phyloP scores from a whole-genome alignment of 768 basidiomycete species.

The Mycena vitilis region DNA sequence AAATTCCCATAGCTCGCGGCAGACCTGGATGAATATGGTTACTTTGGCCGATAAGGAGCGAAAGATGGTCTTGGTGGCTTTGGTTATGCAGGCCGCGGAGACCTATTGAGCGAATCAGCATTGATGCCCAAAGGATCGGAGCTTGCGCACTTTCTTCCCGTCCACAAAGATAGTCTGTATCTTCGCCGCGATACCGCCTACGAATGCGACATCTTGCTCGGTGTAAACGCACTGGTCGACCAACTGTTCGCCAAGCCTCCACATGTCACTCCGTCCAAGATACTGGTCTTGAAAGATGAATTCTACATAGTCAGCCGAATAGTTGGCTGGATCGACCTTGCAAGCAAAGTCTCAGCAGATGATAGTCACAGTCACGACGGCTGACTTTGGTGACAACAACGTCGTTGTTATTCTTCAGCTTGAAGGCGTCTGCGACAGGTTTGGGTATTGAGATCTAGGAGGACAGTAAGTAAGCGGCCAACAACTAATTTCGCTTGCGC shows the following conservation, averaged over 20 bases:
- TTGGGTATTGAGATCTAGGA: conserved; percentile 79
- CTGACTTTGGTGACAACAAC: conserved; percentile 84
- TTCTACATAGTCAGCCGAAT: conserved; percentile 84
- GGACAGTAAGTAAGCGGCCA: conserved; percentile 1
- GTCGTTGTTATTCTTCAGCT: conserved; percentile 76
- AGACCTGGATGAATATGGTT: conserved; percentile 96
- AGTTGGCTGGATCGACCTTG: conserved; percentile 75
- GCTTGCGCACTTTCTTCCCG: conserved; percentile 66
- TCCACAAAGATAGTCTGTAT: conserved; percentile 82
- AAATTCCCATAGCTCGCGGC: conserved; percentile 96
- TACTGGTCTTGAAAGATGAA: conserved; percentile 96
- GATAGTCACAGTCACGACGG: conserved; percentile 27
- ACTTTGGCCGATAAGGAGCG: conserved; percentile 91
- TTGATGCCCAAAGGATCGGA: neutral
- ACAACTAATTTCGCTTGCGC: neutral
- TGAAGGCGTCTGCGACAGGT: conserved; percentile 77
- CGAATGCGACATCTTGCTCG: conserved; percentile 87
- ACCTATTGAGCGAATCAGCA: conserved; percentile 51
- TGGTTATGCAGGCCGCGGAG: conserved; percentile 83
- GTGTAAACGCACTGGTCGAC: conserved; percentile 85
- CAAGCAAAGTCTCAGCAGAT: conserved; percentile 27
- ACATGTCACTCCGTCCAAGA: conserved; percentile 96
- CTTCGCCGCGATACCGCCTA: conserved; percentile 85
- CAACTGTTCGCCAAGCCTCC: conserved; percentile 87
- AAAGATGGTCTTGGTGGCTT: conserved; percentile 88